A percentile compares a stretch with the other conserved stretches of the same genome.
Evolutionary conservation across 1,139 yeast species (phyloP).

Genomic region (Yamadazyma epiphylla): DNA sequence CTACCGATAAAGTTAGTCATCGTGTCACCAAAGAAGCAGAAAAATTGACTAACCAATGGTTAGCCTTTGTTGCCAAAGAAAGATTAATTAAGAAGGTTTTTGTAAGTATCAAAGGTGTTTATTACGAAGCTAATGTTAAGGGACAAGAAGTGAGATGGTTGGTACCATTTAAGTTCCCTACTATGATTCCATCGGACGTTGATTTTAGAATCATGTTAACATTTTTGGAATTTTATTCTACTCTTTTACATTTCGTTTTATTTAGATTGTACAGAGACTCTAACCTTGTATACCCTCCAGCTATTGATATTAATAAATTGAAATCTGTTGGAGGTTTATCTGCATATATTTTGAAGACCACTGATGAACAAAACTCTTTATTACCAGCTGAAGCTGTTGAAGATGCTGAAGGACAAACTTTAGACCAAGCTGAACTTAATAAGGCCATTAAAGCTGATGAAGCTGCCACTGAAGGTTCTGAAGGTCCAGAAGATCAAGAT

Average conservation of each 20-base stretch:
- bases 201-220: conserved; percentile 97
- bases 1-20: conserved; percentile 78
- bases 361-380: conserved; percentile 37
- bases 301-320: conserved; percentile 63
- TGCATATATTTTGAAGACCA: conserved; percentile 61
- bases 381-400: conserved; percentile 30
- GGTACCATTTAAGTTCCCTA: conserved; percentile 95
- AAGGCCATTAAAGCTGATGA: conserved; percentile 51
- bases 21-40: conserved; percentile 84
- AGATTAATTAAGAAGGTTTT: conserved; percentile 81
- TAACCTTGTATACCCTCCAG: conserved; percentile 89
- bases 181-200: conserved; percentile 87
- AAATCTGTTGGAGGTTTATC: conserved; percentile 90
- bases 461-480: conserved; percentile 25
- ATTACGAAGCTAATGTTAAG: conserved; percentile 83
- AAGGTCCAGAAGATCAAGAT: conserved; percentile 30
- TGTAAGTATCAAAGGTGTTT: conserved; percentile 95
- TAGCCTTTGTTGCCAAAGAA: conserved; percentile 88
- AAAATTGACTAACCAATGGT: conserved; percentile 87
- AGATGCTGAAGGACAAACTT: conserved; percentile 34
- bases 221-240: conserved; percentile 91
- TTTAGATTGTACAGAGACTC: conserved; percentile 82
- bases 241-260: conserved; percentile 81
- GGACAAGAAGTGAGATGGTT: conserved; percentile 97
- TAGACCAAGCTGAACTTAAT: conserved; percentile 41